Evolutionary conservation across 2,329 filamentous ascomycete genomes (phyloP), one percentile per base, ranked within the genome.

Genomic region (Hypoxylon sp.): DNA sequence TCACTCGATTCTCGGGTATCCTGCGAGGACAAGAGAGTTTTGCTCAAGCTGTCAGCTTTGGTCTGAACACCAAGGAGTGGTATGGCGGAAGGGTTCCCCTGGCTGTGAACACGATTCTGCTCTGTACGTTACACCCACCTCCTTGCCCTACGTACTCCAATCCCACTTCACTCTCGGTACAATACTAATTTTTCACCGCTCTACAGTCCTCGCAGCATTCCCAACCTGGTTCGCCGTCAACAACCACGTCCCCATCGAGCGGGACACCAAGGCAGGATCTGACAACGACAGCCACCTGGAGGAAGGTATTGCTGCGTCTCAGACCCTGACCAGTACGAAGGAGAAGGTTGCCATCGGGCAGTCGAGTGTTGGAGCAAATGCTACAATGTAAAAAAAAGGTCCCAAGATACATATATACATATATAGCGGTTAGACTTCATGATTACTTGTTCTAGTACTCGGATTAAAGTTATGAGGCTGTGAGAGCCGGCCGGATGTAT

Each of bases 21-120:
- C 55, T 75, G 13, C 54, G 73, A 21, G 73, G 73, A 1, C 71
- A 74, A 51, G 73, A 75, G 62, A 74, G 72, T 21, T 73, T 74
- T 13, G 64, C 67, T 0, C 72, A 75, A 52, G 72, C 71, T 1
- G 62, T 75, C 6, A 66, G 66, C n/a, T 75, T 65, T 40, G 72
- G 72, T 0, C 41, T 75, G 2, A 74, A 74, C 37, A 73, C 71
- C 0, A 64, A 52, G 6, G 61, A 69, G n/a, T 73, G 71, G 72
- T 45, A 64, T 6, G 71, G 71, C 0, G 71, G 71, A 0, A 63
- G 71, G 9, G 71, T 74, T 9, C 72, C 72, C 2, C 41, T 74
- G 25, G 71, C 67, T 4, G 63, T 74, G 5, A 74, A 73, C 31
- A 74, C 71, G 0, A 67, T 73, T 30, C 57, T 75, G 21, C 61